Evolutionary conservation across 352 stramenopile genomes (phyloP).

Genomic region (Blastocystis sp.): DNA sequence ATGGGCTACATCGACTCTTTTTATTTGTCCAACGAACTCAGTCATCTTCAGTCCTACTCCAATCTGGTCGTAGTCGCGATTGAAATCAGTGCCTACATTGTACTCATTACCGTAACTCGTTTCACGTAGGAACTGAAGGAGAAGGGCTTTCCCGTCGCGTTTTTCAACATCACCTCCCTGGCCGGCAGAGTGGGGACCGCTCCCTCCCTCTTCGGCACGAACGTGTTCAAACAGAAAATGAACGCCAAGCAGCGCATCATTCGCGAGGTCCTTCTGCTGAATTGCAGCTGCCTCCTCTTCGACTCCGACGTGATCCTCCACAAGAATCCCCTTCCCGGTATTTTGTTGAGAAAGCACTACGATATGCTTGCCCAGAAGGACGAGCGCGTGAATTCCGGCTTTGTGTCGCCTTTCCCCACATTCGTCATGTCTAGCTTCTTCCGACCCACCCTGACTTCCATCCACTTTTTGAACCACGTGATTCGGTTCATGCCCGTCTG

Average conservation of each 20-base stretch:
- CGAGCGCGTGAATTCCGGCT: conserved; percentile 21
- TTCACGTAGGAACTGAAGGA: not conserved
- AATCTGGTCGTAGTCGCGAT: conserved; percentile 58
- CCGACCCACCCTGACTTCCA: conserved; percentile 29
- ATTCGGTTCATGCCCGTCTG: not conserved
- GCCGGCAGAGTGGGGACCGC: not conserved
- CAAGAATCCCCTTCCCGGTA: conserved; percentile 29
- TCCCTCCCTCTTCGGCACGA: not conserved
- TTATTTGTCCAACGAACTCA: conserved; percentile 39
- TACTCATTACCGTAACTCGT: not conserved
- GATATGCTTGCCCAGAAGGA: conserved; percentile 56
- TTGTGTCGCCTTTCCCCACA: conserved; percentile 28
- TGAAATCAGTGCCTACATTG: conserved; percentile 25
- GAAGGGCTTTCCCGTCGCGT: conserved; percentile 39
- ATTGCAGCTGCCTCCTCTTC: conserved; percentile 49
- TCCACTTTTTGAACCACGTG: conserved; percentile 35
- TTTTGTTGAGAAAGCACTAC: not conserved
- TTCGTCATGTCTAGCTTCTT: conserved; percentile 5
- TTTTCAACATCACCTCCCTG: conserved; percentile 13
- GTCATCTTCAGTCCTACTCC: conserved; percentile 1
- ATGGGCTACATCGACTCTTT: conserved; percentile 53
- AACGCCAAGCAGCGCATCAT: conserved; percentile 50
- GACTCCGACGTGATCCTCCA: conserved; percentile 61
- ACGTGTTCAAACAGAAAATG: conserved; percentile 39
- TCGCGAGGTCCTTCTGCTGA: conserved; percentile 22